Conservation (phyloP, 495 filamentous ascomycete genomes). For the Baudoinia panamericana region DNA sequence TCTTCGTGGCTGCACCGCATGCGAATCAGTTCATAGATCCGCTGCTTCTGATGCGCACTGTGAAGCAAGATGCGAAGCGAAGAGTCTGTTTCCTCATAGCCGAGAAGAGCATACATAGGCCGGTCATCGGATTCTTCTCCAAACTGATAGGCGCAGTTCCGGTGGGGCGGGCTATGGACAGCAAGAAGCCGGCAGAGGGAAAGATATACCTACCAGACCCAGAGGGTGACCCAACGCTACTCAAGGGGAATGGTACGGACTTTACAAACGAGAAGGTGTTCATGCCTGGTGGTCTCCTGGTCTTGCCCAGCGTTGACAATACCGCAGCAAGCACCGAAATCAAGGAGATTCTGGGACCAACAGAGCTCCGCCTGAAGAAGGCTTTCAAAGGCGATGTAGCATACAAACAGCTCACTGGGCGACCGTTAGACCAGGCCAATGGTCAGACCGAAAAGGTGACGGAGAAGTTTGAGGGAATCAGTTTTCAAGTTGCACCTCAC, state of each 20-base stretch:
- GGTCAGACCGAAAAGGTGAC: conserved; percentile 26
- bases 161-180: conserved; percentile 80
- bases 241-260: conserved; percentile 75
- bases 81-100: conserved; percentile 87
- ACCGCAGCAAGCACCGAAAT: conserved; percentile 67
- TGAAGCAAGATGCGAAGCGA: conserved; percentile 71
- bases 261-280: conserved; percentile 56
- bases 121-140: conserved; percentile 74
- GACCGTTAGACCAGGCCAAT: conserved; percentile 42
- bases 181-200: conserved; percentile 63
- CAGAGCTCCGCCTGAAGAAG: conserved; percentile 77
- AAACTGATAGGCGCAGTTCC: conserved; percentile 71
- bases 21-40: conserved; percentile 99
- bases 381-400: conserved; percentile 60
- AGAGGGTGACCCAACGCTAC: conserved; percentile 64
- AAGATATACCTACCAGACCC: conserved; percentile 87
- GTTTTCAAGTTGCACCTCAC: conserved; percentile 80
- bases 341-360: conserved; percentile 59
- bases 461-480: conserved; percentile 54
- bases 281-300: conserved; percentile 68
- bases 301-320: conserved; percentile 72
- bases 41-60: conserved; percentile 78
- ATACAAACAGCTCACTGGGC: conserved; percentile 64
- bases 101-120: conserved; percentile 78
- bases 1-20: conserved; percentile 96